Evolutionary conservation across 495 filamentous ascomycete genomes (phyloP).

Genomic region (Articulospora tetracladia): DNA sequence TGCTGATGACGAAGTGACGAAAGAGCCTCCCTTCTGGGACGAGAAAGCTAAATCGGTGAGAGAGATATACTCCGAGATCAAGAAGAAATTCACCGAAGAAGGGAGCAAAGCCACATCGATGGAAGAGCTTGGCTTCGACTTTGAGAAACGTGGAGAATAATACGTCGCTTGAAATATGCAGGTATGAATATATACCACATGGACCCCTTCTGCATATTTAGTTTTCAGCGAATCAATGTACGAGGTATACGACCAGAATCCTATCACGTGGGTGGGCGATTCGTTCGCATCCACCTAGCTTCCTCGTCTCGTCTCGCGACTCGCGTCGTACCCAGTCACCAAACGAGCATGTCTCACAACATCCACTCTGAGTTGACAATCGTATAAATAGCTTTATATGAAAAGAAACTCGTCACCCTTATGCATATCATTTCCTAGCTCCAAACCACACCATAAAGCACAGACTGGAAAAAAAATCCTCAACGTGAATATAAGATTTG

Average conservation of each 20-base stretch:
- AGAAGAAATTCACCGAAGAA: conserved; percentile 34
- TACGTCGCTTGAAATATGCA: too few relatives aligned
- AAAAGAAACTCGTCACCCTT: conserved; percentile 2
- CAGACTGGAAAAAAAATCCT: background rate
- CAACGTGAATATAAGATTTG: background rate
- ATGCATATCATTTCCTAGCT: background rate
- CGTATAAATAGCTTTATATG: conserved; percentile 4
- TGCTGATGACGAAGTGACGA: conserved; percentile 36
- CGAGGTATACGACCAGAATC: background rate
- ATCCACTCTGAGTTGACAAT: background rate
- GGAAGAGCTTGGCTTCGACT: conserved; percentile 59
- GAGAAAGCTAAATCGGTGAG: conserved; percentile 62
- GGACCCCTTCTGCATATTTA: too few relatives aligned
- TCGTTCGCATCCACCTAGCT: background rate
- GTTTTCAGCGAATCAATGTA: too few relatives aligned
- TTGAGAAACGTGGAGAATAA: conserved; percentile 31
- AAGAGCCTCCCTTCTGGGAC: conserved; percentile 64
- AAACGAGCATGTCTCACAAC: background rate
- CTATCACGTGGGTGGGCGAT: background rate
- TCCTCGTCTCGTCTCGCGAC: background rate
- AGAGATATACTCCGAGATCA: conserved; percentile 48
- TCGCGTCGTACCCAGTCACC: background rate
- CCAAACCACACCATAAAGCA: background rate
- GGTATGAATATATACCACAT: too few relatives aligned
- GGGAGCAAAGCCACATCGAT: conserved; percentile 39